phyloP scores from a whole-genome alignment of 192 early-diverging fungal species.

The Allomyces arbusculus region DNA sequence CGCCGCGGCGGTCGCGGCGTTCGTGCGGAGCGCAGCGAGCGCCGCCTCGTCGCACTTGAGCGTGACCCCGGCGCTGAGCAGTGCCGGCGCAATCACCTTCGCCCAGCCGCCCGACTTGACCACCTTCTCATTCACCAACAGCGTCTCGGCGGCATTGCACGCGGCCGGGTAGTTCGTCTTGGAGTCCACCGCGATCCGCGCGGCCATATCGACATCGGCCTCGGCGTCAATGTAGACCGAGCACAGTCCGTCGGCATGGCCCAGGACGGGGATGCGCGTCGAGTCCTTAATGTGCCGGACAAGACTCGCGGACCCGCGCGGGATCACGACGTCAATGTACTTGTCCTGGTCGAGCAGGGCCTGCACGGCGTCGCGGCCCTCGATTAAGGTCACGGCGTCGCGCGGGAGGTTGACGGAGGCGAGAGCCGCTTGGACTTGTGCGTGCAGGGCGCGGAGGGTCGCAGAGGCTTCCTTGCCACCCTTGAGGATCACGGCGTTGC shows the following conservation, averaged over 20 bases:
- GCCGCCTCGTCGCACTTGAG: conserved; percentile 38
- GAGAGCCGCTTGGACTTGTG: conserved; percentile 61
- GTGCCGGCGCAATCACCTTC: conserved; percentile 25
- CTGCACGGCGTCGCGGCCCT: conserved; percentile 72
- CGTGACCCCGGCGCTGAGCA: conserved; percentile 36
- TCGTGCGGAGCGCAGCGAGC: conserved; percentile 8
- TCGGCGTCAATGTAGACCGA: conserved; percentile 68
- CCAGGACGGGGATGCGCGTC: conserved; percentile 97
- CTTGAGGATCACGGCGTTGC: conserved; percentile 93
- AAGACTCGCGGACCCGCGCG: conserved; percentile 75
- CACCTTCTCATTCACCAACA: conserved; percentile 55
- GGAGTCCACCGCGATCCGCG: conserved; percentile 67
- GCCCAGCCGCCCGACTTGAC: conserved; percentile 19
- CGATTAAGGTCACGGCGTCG: conserved; percentile 67
- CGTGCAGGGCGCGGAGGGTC: conserved; percentile 56
- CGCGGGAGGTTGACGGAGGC: conserved; percentile 31
- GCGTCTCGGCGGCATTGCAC: conserved; percentile 84
- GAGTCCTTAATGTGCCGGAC: conserved; percentile 79
- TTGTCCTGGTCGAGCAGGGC: conserved; percentile 64
- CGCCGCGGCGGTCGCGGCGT: conserved; percentile 6
- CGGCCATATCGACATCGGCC: conserved; percentile 57
- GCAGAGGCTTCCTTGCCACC: conserved; percentile 79
- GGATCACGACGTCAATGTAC: conserved; percentile 92
- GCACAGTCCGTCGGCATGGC: conserved; percentile 97
- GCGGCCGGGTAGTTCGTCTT: conserved; percentile 91